Conservation (phyloP, 140 eudicot species). For the Cichorium intybus region DNA sequence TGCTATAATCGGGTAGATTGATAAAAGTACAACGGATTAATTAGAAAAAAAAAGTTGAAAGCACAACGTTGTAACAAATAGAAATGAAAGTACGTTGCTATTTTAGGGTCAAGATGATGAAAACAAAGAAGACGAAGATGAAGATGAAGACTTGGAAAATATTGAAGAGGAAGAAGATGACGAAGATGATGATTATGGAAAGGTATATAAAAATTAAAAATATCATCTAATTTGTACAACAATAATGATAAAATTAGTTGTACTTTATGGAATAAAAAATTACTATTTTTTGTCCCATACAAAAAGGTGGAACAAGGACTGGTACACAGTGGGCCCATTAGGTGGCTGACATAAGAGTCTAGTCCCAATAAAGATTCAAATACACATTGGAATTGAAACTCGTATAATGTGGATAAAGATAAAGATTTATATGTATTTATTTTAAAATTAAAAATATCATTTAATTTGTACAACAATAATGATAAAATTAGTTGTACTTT, state of each 20-base stretch:
- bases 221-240: neutral
- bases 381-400: neutral
- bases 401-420: too few species aligned
- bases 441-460: neutral
- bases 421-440: neutral
- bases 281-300: neutral
- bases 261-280: neutral
- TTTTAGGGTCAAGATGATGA: constrained; percentile 46
- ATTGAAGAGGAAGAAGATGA: constrained; percentile 56
- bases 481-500: neutral
- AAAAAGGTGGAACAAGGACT: neutral
- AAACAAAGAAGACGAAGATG: constrained; percentile 60
- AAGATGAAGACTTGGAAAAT: constrained; percentile 47
- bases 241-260: neutral
- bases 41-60: neutral
- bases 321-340: too few species aligned
- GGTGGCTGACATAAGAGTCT: neutral
- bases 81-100: neutral
- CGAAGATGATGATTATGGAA: constrained; percentile 53
- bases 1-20: too few species aligned
- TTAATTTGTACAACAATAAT: neutral
- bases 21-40: too few species aligned
- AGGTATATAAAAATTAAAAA: constrained; percentile 36
- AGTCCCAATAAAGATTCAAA: neutral
- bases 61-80: neutral